These are phyloP conservation scores for Xylaria telfairii DNA, from an alignment of 495 filamentous ascomycete species.

Conservation along the genomic window DNA sequence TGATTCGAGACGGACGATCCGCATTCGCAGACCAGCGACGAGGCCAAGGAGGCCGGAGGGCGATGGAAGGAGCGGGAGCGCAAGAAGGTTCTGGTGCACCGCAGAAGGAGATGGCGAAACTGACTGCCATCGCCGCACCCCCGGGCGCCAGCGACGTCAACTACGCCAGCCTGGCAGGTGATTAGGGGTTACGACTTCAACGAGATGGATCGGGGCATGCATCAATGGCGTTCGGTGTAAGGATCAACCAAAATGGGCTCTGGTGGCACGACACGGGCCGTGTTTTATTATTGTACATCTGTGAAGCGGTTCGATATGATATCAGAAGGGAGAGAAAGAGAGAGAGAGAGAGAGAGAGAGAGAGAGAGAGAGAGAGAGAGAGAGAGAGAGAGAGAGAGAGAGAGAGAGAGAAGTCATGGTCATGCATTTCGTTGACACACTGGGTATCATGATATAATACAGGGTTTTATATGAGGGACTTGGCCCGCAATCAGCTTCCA, in stretches of 20 bases:
- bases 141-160: constrained; percentile 81
- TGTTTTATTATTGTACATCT: constrained; percentile 42
- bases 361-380: too few species aligned
- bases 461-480: constrained; percentile 38
- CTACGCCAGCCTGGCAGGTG: constrained; percentile 85
- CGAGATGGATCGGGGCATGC: constrained; percentile 34
- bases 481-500: too few species aligned
- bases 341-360: too few species aligned
- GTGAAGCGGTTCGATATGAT: constrained; percentile 43
- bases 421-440: constrained; percentile 35
- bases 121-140: constrained; percentile 71
- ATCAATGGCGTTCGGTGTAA: constrained; percentile 39
- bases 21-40: constrained; percentile 52
- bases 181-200: constrained; percentile 52
- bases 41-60: constrained; percentile 34
- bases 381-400: too few species aligned
- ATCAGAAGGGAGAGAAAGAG: constrained; percentile 38
- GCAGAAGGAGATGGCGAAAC: constrained; percentile 51
- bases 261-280: constrained; percentile 35
- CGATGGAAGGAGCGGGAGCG: constrained; percentile 40
- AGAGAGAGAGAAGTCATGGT: constrained; percentile 44
- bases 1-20: constrained; percentile 74
- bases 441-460: constrained; percentile 44
- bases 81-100: constrained; percentile 35
- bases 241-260: constrained; percentile 16